These are phyloP conservation scores for Fusarium haematococcum DNA, from an alignment of 2,329 filamentous ascomycete species.

Conservation along the genomic window DNA sequence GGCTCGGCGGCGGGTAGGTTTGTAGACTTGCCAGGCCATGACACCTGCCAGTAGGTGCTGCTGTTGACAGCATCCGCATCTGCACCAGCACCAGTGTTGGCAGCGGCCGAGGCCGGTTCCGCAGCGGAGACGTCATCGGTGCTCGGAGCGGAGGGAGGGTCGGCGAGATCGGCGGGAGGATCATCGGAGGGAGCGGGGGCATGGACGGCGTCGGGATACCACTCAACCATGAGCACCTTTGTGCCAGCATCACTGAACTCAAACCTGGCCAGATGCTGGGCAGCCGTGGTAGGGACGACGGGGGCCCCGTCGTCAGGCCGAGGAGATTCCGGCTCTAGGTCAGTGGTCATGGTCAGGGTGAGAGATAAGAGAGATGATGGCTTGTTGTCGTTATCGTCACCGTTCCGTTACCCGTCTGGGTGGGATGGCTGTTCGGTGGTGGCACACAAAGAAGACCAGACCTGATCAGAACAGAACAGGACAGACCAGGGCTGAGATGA, in stretches of 20 bases:
- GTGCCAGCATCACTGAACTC: conserved; percentile 90
- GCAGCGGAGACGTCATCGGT: conserved; percentile 37
- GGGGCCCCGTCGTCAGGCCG: conserved; percentile 44
- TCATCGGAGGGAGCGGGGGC: conserved; percentile 27
- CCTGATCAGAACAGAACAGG: background rate
- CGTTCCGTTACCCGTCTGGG: conserved; percentile 16
- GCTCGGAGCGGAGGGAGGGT: conserved; percentile 23
- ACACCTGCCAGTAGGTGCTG: conserved; percentile 74
- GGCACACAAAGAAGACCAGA: conserved; percentile 10
- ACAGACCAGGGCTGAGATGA: conserved; percentile 1
- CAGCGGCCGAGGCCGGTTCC: conserved; percentile 24
- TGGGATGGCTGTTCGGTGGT: background rate
- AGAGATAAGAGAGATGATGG: conserved; percentile 1
- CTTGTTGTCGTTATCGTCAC: background rate
- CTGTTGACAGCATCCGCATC: conserved; percentile 6
- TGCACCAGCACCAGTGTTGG: background rate
- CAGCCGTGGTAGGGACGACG: conserved; percentile 40
- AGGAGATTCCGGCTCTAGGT: conserved; percentile 49
- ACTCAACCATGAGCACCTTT: conserved; percentile 94
- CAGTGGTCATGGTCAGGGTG: conserved; percentile 39
- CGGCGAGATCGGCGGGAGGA: conserved; percentile 16
- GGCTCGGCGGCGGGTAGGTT: conserved; percentile 71
- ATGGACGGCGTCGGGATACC: conserved; percentile 64
- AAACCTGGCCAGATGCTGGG: conserved; percentile 73
- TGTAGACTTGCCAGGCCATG: conserved; percentile 84